Percentiles rank a stretch among this genome's conserved stretches.
Evolutionary conservation across 352 stramenopile species (phyloP).

Genomic region (Phytophthora podocarpi): DNA sequence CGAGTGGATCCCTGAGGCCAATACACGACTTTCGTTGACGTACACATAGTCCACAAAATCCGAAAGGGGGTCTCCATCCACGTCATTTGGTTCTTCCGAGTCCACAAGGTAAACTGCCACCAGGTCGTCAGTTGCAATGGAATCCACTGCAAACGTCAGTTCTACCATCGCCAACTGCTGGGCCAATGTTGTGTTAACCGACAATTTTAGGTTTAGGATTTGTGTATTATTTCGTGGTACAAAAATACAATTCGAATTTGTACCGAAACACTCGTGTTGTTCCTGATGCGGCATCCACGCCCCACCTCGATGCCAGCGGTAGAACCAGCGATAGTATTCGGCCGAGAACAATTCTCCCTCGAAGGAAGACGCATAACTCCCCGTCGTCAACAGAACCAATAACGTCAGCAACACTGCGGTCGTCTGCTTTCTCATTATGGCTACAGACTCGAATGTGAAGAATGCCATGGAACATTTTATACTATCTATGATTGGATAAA

Average conservation of each 20-base stretch:
- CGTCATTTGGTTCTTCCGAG: slow-evolving; percentile 14
- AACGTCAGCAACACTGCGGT: not conserved
- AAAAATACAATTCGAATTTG: slow-evolving; percentile 17
- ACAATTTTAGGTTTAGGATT: slow-evolving; percentile 16
- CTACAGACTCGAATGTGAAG: not conserved
- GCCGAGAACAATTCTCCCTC: slow-evolving; percentile 17
- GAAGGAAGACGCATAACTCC: slow-evolving; percentile 8
- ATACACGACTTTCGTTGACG: slow-evolving; percentile 11
- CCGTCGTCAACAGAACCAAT: not conserved
- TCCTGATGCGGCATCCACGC: slow-evolving; percentile 30
- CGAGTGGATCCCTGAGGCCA: not conserved
- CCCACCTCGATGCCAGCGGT: slow-evolving; percentile 29
- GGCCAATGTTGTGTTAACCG: slow-evolving; percentile 25
- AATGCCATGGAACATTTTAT: not conserved
- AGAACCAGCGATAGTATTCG: slow-evolving; percentile 32
- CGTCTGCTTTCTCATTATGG: slow-evolving; percentile 1
- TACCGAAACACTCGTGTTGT: slow-evolving; percentile 21
- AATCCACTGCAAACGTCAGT: slow-evolving; percentile 16
- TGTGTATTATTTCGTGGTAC: slow-evolving; percentile 17
- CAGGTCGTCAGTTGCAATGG: slow-evolving; percentile 15
- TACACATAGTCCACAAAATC: slow-evolving; percentile 38
- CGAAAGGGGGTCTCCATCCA: slow-evolving; percentile 14
- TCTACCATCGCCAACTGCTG: slow-evolving; percentile 19
- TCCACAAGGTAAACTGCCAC: slow-evolving; percentile 34
- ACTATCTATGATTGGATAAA: slow-evolving; percentile 7